phyloP scores from a whole-genome alignment of 805 yeast genomes.

The Candida ortonii region DNA sequence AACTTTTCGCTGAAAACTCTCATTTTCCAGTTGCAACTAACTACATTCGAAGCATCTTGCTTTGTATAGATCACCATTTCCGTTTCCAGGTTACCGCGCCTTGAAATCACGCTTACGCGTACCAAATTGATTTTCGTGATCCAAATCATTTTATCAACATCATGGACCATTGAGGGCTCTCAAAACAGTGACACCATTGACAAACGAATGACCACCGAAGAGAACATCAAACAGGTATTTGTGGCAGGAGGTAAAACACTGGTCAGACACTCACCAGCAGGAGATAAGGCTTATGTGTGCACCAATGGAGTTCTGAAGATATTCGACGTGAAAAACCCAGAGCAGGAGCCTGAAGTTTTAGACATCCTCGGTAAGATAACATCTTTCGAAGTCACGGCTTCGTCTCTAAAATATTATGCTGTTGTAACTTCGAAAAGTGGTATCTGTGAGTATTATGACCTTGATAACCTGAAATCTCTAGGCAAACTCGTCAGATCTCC shows the following conservation, averaged over 20 bases:
- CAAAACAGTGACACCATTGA: not conserved
- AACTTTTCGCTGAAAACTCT: no score
- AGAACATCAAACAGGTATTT: slow-evolving; percentile 30
- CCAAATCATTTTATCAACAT: no score
- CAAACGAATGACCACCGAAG: slow-evolving; percentile 18
- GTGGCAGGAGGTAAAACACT: slow-evolving; percentile 27
- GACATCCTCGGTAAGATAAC: slow-evolving; percentile 50
- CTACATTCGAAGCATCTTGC: no score
- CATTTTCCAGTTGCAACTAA: no score
- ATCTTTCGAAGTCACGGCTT: slow-evolving; percentile 32
- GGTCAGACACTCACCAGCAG: slow-evolving; percentile 24
- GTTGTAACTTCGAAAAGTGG: slow-evolving; percentile 43
- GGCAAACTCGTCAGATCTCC: slow-evolving; percentile 42
- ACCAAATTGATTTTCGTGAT: no score
- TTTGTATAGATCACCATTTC: no score
- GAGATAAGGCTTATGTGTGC: slow-evolving; percentile 44
- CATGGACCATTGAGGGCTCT: no score
- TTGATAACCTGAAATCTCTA: slow-evolving; percentile 22
- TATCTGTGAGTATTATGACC: slow-evolving; percentile 39
- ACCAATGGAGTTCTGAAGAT: slow-evolving; percentile 56
- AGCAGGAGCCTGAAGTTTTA: slow-evolving; percentile 58
- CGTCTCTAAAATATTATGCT: slow-evolving; percentile 20
- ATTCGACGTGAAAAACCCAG: slow-evolving; percentile 44
- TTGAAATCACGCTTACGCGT: no score
- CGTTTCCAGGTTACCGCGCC: no score